Evolutionary conservation across 345 rosid genomes (phyloP).

Genomic region (Populus alba): DNA sequence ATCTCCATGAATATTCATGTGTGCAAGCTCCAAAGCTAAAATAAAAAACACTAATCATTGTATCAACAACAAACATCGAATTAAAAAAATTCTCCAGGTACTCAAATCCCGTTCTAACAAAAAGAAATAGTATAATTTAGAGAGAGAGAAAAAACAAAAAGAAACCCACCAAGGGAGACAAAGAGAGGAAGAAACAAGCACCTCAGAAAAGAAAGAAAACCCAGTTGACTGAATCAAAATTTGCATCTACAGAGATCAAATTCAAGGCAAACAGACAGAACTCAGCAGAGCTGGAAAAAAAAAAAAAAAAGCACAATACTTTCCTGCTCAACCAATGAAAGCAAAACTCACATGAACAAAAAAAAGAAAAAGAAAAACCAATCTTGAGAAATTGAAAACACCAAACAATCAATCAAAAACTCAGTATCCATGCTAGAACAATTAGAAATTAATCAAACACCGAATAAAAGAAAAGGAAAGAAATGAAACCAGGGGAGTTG

Average conservation of each 20-base stretch:
- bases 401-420: neutral
- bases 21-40: slow-evolving; percentile 5
- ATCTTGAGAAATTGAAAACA: neutral
- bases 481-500: neutral
- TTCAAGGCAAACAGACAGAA: slow-evolving; percentile 9
- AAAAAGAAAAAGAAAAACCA: neutral
- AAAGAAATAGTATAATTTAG: too few species aligned
- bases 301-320: neutral
- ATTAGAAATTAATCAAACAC: neutral
- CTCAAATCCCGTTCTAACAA: neutral
- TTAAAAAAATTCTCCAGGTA: neutral
- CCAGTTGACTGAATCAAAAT: neutral
- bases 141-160: neutral
- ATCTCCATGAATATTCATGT: slow-evolving; percentile 24
- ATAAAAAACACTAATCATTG: neutral
- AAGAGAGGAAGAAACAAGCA: neutral
- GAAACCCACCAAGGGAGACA: neutral
- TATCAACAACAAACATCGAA: neutral
- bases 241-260: neutral
- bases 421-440: neutral
- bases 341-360: neutral
- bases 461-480: neutral
- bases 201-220: slow-evolving; percentile 15
- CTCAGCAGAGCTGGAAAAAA: neutral
- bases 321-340: neutral